Evolutionary conservation across 129 eudicot species (phyloP).

Genomic region (Helianthus annuus): HanXRQr2.0-SUNRISE NC_035446.2:169478731-169479230

Average conservation of each 20-base stretch:
- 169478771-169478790: conserved; percentile 78
- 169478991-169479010: no score
- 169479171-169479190: no score
- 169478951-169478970: conserved; percentile 65
- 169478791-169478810: conserved; percentile 46
- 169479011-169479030: no score
- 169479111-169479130: no score
- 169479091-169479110: no score
- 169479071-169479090: no score
- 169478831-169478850: conserved; percentile 37
- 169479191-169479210: no score
- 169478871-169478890: conserved; percentile 61
- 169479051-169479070: no score
- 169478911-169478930: conserved; percentile 72
- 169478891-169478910: conserved; percentile 75
- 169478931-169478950: conserved; percentile 74
- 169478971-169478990: conserved; percentile 67
- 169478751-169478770: conserved; percentile 70
- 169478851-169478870: conserved; percentile 62
- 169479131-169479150: no score
- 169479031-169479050: no score
- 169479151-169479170: no score
- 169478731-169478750: conserved; percentile 39
- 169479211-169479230: no score
- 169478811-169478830: conserved; percentile 29